Evolutionary conservation across 768 basidiomycete species (phyloP), one percentile per base, ranked within the genome.

Genomic region (Coprinopsis cinerea): DNA sequence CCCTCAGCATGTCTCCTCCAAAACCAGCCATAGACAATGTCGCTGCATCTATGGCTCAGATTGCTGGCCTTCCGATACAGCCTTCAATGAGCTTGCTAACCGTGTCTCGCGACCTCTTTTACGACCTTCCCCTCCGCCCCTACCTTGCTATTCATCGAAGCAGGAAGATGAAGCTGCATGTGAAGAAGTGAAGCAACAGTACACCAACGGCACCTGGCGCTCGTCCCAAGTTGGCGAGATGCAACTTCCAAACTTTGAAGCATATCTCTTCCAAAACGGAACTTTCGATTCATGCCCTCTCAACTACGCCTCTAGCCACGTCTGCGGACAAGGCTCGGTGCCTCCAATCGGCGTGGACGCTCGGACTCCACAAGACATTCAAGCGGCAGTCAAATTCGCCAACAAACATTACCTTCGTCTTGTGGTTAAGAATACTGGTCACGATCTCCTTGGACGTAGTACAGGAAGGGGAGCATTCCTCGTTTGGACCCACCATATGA

Each of bases 371-470:
- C 44, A 48, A 4, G 75, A 76, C 47, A 54, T 77, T 1, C 72
- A 72, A 53, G 67, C 64, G 15, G 63, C 70, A 2, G 61, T 75
- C 15, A 61, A 58, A 20, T 75, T 76, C 52, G 70, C 67, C 0
- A 55, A 36, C 3, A 53, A 57, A 30, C 60, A 68, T 44, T 71
- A 73, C 51, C 55, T 74, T 17, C 61, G 61, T 3, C 56, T 73
- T 1, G 67, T 67, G 2, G 57, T 75, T 7, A 70, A 69, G 51
- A 68, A 67, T 42, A 68, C 68, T 1, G 69, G 72, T 0, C 73
- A 75, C 47, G 74, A 75, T 48, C 70, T 62, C 53, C 64, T 76
- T 7, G 73, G 74, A 1, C 63, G 75, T 9, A 75, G 74, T 20
- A 68, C 73, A 2, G 72, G 67, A 17, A 66, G 63, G 0, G 62